Percentiles rank a stretch among this genome's conserved stretches.
Conservation (phyloP, 2,329 filamentous ascomycete species). For the Fusarium sp. region DNA sequence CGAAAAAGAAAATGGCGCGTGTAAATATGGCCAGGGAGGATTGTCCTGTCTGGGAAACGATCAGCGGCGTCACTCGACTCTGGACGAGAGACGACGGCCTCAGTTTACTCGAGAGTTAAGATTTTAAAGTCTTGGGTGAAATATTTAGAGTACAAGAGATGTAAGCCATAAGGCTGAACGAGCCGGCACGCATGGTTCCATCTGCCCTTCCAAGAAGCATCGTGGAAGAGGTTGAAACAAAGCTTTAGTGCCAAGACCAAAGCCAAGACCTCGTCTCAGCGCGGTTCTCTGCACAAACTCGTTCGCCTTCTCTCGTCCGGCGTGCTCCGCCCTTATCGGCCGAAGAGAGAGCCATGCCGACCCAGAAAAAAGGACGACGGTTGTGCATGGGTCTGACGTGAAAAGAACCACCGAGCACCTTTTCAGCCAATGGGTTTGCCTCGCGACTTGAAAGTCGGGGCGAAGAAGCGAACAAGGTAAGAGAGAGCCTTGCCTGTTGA, state of each 20-base stretch:
- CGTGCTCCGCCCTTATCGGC: constrained; percentile 33
- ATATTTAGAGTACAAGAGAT: too few species aligned
- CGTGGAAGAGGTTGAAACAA: constrained; percentile 39
- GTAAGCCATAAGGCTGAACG: not conserved
- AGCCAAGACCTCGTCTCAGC: constrained; percentile 33
- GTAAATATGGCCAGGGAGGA: not conserved
- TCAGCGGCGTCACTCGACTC: not conserved
- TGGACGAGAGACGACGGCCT: not conserved
- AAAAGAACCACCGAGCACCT: constrained; percentile 15
- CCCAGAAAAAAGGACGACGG: constrained; percentile 4
- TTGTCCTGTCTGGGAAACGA: not conserved
- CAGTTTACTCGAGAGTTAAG: not conserved
- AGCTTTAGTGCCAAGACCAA: constrained; percentile 39
- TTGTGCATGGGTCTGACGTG: not conserved
- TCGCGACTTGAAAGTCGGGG: not conserved
- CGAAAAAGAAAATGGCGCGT: constrained; percentile 3
- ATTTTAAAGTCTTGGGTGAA: not conserved
- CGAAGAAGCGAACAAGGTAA: constrained; percentile 27
- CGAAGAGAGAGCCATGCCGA: constrained; percentile 11
- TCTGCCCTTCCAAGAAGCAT: constrained; percentile 15
- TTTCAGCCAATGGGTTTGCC: constrained; percentile 27
- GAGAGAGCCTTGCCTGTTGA: not conserved
- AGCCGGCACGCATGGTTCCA: not conserved
- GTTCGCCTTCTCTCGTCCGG: constrained; percentile 2
- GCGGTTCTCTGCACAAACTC: constrained; percentile 10